A percentile compares a stretch with the other conserved stretches of the same genome.
Conservation (phyloP, 768 basidiomycete genomes). For the Suillus spraguei region DNA sequence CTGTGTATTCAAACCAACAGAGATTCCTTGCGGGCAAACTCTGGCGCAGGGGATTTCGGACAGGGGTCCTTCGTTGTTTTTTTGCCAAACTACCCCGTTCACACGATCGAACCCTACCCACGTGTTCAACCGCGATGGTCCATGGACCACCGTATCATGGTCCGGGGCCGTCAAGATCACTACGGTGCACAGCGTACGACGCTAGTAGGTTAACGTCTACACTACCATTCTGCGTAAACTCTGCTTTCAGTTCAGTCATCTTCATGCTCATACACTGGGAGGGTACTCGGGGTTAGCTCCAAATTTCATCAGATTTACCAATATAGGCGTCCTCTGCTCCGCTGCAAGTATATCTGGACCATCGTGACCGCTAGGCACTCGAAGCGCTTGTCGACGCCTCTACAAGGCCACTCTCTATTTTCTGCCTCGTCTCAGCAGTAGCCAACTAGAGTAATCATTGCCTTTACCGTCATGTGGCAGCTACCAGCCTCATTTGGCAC, state of each 20-base stretch:
- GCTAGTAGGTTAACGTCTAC: background rate
- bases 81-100: conserved; percentile 11
- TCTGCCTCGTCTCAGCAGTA: background rate
- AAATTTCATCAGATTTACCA: conserved; percentile 19
- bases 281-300: background rate
- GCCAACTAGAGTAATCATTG: background rate
- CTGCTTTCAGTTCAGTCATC: background rate
- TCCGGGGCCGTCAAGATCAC: background rate
- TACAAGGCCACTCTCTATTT: conserved; percentile 12
- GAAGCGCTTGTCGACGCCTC: background rate
- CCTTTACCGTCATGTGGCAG: conserved; percentile 4
- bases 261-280: background rate
- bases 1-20: background rate
- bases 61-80: conserved; percentile 12
- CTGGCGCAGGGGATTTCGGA: conserved; percentile 11
- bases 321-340: conserved; percentile 24
- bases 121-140: conserved; percentile 9
- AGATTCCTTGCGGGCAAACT: background rate
- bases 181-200: background rate
- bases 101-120: conserved; percentile 10
- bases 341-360: conserved; percentile 15
- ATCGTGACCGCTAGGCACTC: background rate
- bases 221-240: background rate
- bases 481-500: background rate
- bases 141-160: conserved; percentile 5